Percentiles rank a stretch among this genome's conserved stretches.
Evolutionary conservation across 2,329 filamentous ascomycete genomes (phyloP).

Genomic region (Taxawa tesnikishii): DNA sequence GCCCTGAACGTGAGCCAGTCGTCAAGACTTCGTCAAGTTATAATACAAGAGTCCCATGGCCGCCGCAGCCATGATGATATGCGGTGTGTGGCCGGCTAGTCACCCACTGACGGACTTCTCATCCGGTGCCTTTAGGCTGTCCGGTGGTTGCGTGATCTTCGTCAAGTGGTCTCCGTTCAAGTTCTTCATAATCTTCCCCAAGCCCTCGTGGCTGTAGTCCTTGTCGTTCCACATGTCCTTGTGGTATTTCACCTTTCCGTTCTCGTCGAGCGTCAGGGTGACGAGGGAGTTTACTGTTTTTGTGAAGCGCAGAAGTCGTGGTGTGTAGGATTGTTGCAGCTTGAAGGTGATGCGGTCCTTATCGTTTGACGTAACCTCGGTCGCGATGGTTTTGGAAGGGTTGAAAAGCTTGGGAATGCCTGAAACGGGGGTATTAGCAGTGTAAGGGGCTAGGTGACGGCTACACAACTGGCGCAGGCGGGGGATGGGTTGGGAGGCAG

Average conservation of each 20-base stretch:
- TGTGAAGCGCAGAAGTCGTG: constrained; percentile 21
- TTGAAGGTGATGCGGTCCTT: constrained; percentile 33
- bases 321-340: constrained; percentile 35
- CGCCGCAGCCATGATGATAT: no score
- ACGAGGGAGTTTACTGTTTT: constrained; percentile 30
- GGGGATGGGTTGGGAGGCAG: no score
- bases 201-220: constrained; percentile 33
- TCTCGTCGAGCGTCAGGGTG: constrained; percentile 25
- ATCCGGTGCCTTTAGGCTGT: constrained; percentile 4
- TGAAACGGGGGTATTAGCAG: no score
- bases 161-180: constrained; percentile 37
- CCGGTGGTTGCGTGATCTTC: constrained; percentile 11
- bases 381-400: constrained; percentile 26
- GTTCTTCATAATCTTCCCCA: constrained; percentile 36
- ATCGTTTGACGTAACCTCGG: constrained; percentile 27
- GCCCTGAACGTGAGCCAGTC: no score
- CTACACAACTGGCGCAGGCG: no score
- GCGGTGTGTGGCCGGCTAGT: no score
- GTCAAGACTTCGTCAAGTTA: no score
- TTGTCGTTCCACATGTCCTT: constrained; percentile 40
- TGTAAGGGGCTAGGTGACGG: no score
- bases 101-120: no score
- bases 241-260: constrained; percentile 32
- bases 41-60: no score
- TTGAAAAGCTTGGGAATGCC: constrained; percentile 30